These are phyloP conservation scores for Arthrobotrys musiformis DNA, from an alignment of 2,329 filamentous ascomycete genomes.

Conservation along the genomic window DNA sequence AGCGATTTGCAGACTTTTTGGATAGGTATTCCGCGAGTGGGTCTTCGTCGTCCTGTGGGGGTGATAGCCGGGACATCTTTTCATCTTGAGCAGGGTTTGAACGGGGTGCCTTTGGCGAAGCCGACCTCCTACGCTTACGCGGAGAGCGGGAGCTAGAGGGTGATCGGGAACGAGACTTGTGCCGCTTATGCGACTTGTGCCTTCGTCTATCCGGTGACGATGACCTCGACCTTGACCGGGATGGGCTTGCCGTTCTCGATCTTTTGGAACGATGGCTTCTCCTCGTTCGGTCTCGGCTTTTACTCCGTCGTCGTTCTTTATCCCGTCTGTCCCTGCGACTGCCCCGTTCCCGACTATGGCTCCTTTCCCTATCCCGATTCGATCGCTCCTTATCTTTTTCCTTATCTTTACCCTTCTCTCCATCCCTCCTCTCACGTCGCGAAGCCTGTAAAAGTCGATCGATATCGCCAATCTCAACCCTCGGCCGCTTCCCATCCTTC, in stretches of 20 bases:
- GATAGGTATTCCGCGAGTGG: constrained; percentile 36
- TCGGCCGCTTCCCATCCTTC: constrained; percentile 37
- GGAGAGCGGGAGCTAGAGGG: constrained; percentile 16
- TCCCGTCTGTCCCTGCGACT: constrained; percentile 25
- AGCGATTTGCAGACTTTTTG: constrained; percentile 57
- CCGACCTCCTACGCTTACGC: constrained; percentile 21
- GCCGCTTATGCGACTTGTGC: constrained; percentile 23
- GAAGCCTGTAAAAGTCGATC: constrained; percentile 44
- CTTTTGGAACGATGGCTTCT: constrained; percentile 50
- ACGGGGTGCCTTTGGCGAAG: too few species aligned
- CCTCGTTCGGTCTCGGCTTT: constrained; percentile 30
- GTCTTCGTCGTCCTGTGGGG: constrained; percentile 26
- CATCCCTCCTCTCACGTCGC: constrained; percentile 38
- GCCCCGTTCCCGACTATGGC: constrained; percentile 11
- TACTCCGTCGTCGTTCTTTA: constrained; percentile 41
- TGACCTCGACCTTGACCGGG: constrained; percentile 19
- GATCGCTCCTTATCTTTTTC: constrained; percentile 6
- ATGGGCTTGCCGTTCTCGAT: constrained; percentile 27
- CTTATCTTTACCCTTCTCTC: constrained; percentile 22
- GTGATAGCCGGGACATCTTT: neutral
- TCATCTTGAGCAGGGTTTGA: too few species aligned
- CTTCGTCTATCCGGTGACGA: constrained; percentile 50
- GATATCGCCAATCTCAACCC: constrained; percentile 45
- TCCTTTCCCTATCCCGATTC: constrained; percentile 18
- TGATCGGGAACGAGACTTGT: constrained; percentile 14